phyloP scores from a whole-genome alignment of 1,139 yeast species.

The Debaryomyces coudertii region DNA sequence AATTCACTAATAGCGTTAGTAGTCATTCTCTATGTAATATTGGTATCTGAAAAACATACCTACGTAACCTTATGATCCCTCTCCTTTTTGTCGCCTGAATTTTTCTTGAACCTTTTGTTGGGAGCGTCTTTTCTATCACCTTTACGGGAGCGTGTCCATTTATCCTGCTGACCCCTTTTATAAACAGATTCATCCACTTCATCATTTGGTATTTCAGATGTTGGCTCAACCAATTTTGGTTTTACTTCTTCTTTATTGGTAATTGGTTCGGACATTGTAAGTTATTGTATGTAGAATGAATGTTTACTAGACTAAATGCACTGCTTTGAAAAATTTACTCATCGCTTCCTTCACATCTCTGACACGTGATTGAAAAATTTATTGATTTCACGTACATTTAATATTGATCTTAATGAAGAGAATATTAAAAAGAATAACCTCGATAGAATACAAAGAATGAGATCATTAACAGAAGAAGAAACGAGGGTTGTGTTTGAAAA shows the following conservation, averaged over 20 bases:
- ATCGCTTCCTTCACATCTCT: conserved; percentile 12
- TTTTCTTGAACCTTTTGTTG: conserved; percentile 36
- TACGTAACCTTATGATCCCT: conserved; percentile 52
- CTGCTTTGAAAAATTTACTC: conserved; percentile 14
- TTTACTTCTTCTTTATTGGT: conserved; percentile 8
- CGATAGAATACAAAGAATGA: conserved; percentile 52
- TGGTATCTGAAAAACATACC: conserved; percentile 32
- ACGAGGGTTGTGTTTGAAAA: conserved; percentile 95
- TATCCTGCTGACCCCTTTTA: conserved; percentile 47
- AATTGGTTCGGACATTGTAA: conserved; percentile 12
- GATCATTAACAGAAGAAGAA: conserved; percentile 96
- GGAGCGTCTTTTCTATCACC: conserved; percentile 42
- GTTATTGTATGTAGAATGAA: background rate
- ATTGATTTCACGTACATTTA: conserved; percentile 1
- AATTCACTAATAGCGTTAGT: conserved; percentile 41
- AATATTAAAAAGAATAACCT: background rate
- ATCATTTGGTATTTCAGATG: conserved; percentile 15
- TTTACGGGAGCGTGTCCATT: conserved; percentile 39
- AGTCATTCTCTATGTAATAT: conserved; percentile 15
- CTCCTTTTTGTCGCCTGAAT: conserved; percentile 18
- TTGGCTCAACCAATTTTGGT: conserved; percentile 2
- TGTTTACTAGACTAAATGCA: background rate
- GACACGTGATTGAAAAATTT: conserved; percentile 15
- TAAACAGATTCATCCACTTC: conserved; percentile 29
- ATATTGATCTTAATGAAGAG: conserved; percentile 1